Percentiles rank a stretch among this genome's conserved stretches.
Conservation (phyloP, 176 grass and related monocot species). For the Eragrostis nindensis region DNA sequence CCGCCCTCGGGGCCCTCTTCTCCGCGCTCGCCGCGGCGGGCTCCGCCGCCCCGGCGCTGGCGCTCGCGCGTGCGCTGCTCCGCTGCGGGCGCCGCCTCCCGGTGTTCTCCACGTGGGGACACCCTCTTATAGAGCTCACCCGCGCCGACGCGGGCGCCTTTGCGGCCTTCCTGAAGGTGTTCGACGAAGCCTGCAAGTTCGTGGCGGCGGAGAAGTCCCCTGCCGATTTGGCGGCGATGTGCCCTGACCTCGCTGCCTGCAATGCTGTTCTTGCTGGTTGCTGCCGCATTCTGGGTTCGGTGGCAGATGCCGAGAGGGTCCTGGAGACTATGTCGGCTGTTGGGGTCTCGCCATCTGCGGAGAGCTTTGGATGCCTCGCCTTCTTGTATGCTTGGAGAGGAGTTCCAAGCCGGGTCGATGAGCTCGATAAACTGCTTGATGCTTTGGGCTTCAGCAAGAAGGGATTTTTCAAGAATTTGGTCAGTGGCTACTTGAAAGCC, state of each 20-base stretch:
- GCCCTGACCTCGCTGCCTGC: constrained; percentile 65
- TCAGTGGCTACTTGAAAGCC: constrained; percentile 70
- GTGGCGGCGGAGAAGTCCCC: constrained; percentile 56
- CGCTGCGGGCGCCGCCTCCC: constrained; percentile 62
- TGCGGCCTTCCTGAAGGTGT: constrained; percentile 67
- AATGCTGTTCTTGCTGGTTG: constrained; percentile 81
- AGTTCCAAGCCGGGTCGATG: constrained; percentile 54
- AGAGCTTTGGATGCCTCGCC: constrained; percentile 81
- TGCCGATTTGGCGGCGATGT: constrained; percentile 49
- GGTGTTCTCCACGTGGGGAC: constrained; percentile 71
- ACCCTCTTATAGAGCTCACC: constrained; percentile 51
- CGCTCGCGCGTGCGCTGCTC: constrained; percentile 63
- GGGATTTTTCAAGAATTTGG: constrained; percentile 76
- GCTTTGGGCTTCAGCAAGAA: constrained; percentile 69
- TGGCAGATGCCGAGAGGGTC: constrained; percentile 73
- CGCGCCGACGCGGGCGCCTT: constrained; percentile 47
- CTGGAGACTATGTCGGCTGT: constrained; percentile 76
- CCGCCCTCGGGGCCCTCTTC: constrained; percentile 59
- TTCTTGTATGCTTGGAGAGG: constrained; percentile 88
- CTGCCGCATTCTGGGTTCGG: constrained; percentile 65
- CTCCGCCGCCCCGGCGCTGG: constrained; percentile 58
- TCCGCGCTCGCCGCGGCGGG: constrained; percentile 50
- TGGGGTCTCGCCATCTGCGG: constrained; percentile 64
- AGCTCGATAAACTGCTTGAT: constrained; percentile 87
- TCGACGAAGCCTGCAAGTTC: constrained; percentile 64